Evolutionary conservation across 352 stramenopile species (phyloP).

Genomic region (Globisporangium alternatum): DNA sequence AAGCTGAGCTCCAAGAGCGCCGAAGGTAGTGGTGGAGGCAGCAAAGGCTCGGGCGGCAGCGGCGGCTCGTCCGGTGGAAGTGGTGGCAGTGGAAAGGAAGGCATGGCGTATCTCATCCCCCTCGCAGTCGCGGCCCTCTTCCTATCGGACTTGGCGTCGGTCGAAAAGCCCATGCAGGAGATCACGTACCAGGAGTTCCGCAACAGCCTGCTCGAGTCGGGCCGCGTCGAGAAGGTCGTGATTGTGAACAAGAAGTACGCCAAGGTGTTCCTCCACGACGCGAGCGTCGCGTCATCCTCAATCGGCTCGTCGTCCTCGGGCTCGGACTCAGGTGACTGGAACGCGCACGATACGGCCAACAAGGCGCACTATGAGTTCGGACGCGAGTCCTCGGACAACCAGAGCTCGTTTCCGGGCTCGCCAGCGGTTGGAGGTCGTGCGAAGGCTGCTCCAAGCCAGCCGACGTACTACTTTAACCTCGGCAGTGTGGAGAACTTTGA

Average conservation of each 20-base stretch:
- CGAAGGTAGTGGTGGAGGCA: slow-evolving; percentile 31
- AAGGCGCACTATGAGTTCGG: slow-evolving; percentile 29
- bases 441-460: slow-evolving; percentile 27
- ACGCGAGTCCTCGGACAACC: slow-evolving; percentile 18
- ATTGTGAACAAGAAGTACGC: slow-evolving; percentile 92
- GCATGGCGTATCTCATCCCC: slow-evolving; percentile 73
- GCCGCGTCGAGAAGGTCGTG: slow-evolving; percentile 86
- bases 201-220: slow-evolving; percentile 79
- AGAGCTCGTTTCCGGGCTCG: slow-evolving; percentile 17
- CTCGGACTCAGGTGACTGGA: slow-evolving; percentile 34
- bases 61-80: slow-evolving; percentile 29
- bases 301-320: slow-evolving; percentile 15
- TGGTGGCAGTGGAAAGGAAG: slow-evolving; percentile 44
- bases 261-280: slow-evolving; percentile 81
- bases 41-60: slow-evolving; percentile 28
- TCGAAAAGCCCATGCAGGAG: slow-evolving; percentile 87
- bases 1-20: slow-evolving; percentile 68
- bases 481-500: slow-evolving; percentile 98
- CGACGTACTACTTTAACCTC: slow-evolving; percentile 96
- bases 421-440: slow-evolving; percentile 8
- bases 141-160: slow-evolving; percentile 63
- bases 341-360: slow-evolving; percentile 24
- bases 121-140: slow-evolving; percentile 70
- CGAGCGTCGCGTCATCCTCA: slow-evolving; percentile 8
- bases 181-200: slow-evolving; percentile 92